phyloP scores from a whole-genome alignment of 345 rosid genomes.

The Balakata baccata region DNA sequence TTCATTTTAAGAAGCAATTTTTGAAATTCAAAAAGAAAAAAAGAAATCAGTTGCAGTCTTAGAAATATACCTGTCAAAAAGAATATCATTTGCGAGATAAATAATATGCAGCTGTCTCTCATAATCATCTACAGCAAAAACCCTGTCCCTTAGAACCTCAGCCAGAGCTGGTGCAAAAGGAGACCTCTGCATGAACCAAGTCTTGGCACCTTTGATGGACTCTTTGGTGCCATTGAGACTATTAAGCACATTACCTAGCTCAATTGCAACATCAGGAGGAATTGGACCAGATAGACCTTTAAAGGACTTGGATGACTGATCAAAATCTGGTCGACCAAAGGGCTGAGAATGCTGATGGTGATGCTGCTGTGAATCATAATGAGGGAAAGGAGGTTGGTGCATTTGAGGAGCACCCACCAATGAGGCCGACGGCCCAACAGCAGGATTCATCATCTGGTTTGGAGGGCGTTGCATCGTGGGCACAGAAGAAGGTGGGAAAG shows the following conservation, averaged over 20 bases:
- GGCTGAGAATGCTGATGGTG: conserved; percentile 67
- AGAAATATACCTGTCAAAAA: conserved; percentile 76
- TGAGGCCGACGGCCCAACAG: conserved; percentile 45
- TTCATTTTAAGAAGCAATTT: background rate
- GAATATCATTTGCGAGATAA: conserved; percentile 94
- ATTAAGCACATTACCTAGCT: conserved; percentile 64
- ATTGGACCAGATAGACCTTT: conserved; percentile 81
- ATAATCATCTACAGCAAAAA: conserved; percentile 75
- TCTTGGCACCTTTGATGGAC: conserved; percentile 92
- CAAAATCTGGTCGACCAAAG: conserved; percentile 73
- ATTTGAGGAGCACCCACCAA: conserved; percentile 56
- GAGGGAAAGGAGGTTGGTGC: conserved; percentile 74
- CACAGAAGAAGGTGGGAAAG: conserved; percentile 53
- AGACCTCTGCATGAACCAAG: conserved; percentile 98
- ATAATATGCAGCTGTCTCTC: conserved; percentile 92
- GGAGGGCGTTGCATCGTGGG: conserved; percentile 65
- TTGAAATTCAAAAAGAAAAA: background rate
- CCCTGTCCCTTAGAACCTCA: conserved; percentile 83
- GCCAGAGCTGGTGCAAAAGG: conserved; percentile 94
- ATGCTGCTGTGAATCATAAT: conserved; percentile 67
- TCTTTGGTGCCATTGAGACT: conserved; percentile 95
- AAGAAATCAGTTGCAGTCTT: conserved; percentile 2
- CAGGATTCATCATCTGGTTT: conserved; percentile 58
- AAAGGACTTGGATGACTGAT: conserved; percentile 56
- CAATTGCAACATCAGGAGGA: conserved; percentile 82